Evolutionary conservation across 352 stramenopile species (phyloP), one percentile per base, ranked within the genome.

Genomic region (Phytophthora chlamydospora): DNA sequence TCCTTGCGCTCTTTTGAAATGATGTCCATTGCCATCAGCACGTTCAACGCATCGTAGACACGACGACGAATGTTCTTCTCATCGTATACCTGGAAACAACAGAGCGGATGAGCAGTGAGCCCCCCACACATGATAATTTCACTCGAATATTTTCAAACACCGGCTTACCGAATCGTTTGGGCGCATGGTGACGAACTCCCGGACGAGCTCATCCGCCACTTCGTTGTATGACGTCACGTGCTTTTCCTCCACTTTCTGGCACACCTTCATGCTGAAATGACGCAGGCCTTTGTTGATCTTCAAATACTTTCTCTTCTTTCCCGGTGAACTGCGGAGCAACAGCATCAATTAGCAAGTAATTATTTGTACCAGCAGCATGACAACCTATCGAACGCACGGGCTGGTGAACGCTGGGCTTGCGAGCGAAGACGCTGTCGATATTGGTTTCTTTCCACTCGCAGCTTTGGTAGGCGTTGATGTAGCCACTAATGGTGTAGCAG

Each of bases 1-100:
- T 97, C 86, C 61, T 98, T 97, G 19, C 97, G 96, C 55, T 99
- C 95, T 73, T 99, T 99, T 27, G 85, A 93, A 51, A 99, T 99
- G 49, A 99, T 99, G 44, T 99, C 96, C 93, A 99, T 98, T 11
- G 97, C 97, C 93, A 98, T 98, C 21, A 99, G 74, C 13, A 99
- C 97, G 68, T 99, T 99, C 12, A 99, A 73, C 29, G 96, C 96
- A 62, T 99, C 97, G 58, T 99, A 99, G 6, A 99, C 96, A 47
- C 97, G 89, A 16, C 97, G 85, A 34, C 97, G 91, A 49, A 99
- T 98, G 64, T 99, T 99, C 60, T 97, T 97, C 54, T 97, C 90
- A 57, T 97, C 90, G 62, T 97, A 97, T n/a, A 88, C 80, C 75
- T 93, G 34, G 39, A 44, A 51, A 10, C 27, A 47, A 27, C n/a